Evolutionary conservation across 495 filamentous ascomycete genomes (phyloP), one percentile per base, ranked within the genome.

Genomic region (Penicillium crystallinum): DNA sequence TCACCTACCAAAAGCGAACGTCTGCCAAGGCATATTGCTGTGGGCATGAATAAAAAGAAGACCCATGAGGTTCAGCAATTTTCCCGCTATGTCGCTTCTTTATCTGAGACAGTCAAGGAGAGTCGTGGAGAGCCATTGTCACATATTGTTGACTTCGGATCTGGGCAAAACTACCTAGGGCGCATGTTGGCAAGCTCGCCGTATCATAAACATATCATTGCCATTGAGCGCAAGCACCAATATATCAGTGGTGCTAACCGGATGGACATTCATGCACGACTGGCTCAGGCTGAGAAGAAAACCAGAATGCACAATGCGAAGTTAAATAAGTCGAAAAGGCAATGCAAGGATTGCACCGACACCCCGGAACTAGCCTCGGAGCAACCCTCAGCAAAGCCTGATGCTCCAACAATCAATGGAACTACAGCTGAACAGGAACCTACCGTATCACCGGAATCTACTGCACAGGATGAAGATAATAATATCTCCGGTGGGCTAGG

Each of bases 41-140:
- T 95, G 4, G 93, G 93, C 17, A 98, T 98, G 95, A 96, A 89
- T 53, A 79, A 85, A 27, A 98, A 98, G 69, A 98, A 98, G 67
- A 78, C 90, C 15, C 95, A 98, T 55, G 93, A 98, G 73, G 93
- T 87, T 2, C 72, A 80, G 22, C 72, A 84, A 59, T 85, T 86
- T 55, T 78, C 83, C 34, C 67, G 59, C 23, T 97, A 85, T 58
- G 75, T 87, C 52, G 62, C 76, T 55, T 62, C 67, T 29, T 63
- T 77, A 14, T 67, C 69, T 34, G 73, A 74, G 8, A 79, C 83
- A 33, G 82, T 89, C 45, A 69, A 77, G 2, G 67, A 77, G 36
- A 76, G 80, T 55, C 68, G 64, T 22, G 70, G 69, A 21, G 69
- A 74, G 40, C 61, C 75, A 18, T 84, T 96, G 45, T 89, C 90